Conservation (phyloP, 139 green algal genomes). For the Mesotaenium endlicherianum region DNA sequence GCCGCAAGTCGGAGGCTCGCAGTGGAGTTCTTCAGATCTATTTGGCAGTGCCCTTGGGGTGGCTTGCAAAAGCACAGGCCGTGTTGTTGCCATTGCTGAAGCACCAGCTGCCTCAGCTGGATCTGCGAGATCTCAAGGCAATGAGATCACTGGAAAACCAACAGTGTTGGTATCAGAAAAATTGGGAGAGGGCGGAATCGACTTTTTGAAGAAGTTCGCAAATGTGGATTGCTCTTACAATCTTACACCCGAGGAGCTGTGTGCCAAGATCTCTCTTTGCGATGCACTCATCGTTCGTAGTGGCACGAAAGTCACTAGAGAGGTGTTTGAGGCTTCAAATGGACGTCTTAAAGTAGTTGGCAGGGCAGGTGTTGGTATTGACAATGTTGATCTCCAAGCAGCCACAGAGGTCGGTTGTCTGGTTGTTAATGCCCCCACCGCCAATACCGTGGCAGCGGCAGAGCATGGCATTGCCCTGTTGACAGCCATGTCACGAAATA, state of each 20-base stretch:
- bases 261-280: slow-evolving; percentile 64
- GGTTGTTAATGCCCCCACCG: slow-evolving; percentile 96
- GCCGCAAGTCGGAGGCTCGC: no score
- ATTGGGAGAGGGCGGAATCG: slow-evolving; percentile 77
- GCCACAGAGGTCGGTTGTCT: slow-evolving; percentile 81
- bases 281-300: slow-evolving; percentile 91
- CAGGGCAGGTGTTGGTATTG: slow-evolving; percentile 89
- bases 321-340: slow-evolving; percentile 87
- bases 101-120: not conserved
- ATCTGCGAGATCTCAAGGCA: not conserved
- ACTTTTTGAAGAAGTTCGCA: slow-evolving; percentile 72
- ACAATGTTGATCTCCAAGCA: slow-evolving; percentile 92
- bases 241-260: slow-evolving; percentile 75
- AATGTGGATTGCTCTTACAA: slow-evolving; percentile 73
- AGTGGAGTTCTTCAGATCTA: no score
- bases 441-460: slow-evolving; percentile 93
- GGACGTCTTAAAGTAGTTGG: slow-evolving; percentile 93
- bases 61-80: no score
- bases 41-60: no score
- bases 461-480: slow-evolving; percentile 96
- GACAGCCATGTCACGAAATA: slow-evolving; percentile 79
- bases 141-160: slow-evolving; percentile 51
- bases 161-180: slow-evolving; percentile 92
- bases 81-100: no score
- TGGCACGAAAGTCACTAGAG: slow-evolving; percentile 79